Evolutionary conservation across 2,329 filamentous ascomycete species (phyloP).

Genomic region (Penicillium sp.): DNA sequence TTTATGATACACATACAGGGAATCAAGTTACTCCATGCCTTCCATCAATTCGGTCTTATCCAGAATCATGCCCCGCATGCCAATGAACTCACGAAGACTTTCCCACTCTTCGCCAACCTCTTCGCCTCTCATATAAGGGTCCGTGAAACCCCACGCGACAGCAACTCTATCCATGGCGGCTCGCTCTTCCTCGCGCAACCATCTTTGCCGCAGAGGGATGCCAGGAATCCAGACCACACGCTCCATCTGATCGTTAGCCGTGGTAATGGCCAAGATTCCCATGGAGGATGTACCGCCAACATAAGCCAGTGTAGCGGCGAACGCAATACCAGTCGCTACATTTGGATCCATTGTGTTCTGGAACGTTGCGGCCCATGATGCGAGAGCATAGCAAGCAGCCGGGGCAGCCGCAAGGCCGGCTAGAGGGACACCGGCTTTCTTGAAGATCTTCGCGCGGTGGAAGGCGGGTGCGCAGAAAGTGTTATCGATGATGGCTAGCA

Average conservation of each 20-base stretch:
- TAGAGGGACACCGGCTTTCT: conserved; percentile 41
- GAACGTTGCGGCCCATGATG: conserved; percentile 62
- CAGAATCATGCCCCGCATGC: conserved; percentile 81
- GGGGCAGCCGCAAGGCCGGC: conserved; percentile 40
- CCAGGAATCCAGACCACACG: conserved; percentile 87
- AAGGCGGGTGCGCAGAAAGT: conserved; percentile 47
- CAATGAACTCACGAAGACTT: conserved; percentile 75
- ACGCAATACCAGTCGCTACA: conserved; percentile 73
- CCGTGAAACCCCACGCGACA: conserved; percentile 86
- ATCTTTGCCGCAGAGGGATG: conserved; percentile 74
- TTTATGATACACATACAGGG: conserved; percentile 7
- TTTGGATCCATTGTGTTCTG: conserved; percentile 75
- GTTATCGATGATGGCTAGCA: conserved; percentile 73
- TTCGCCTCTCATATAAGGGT: conserved; percentile 74
- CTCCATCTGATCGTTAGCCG: conserved; percentile 91
- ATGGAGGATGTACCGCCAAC: conserved; percentile 76
- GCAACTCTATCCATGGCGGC: conserved; percentile 83
- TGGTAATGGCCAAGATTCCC: conserved; percentile 79
- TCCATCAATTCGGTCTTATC: conserved; percentile 89
- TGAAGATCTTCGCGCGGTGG: conserved; percentile 44
- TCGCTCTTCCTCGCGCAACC: conserved; percentile 86
- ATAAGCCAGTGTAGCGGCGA: conserved; percentile 80
- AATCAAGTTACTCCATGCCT: conserved; percentile 67
- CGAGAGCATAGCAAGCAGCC: conserved; percentile 60
- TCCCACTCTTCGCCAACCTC: conserved; percentile 93